These are phyloP conservation scores for Hypoxylon lienhwacheense DNA, from an alignment of 495 filamentous ascomycete species.

Conservation along the genomic window DNA sequence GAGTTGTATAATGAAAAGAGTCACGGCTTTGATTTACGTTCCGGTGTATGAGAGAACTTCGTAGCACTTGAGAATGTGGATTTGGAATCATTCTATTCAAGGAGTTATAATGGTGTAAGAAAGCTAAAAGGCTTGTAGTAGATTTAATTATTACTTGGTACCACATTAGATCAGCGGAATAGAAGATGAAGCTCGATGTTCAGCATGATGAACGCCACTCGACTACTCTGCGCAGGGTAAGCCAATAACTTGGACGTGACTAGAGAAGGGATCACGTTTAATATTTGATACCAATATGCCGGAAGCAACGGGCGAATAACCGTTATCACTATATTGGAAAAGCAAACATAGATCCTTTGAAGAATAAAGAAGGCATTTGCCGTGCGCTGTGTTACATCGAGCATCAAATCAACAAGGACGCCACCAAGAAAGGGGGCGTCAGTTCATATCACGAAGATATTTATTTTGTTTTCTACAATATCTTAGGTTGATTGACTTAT, in stretches of 20 bases:
- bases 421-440: too few species aligned
- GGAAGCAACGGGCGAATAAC: constrained; percentile 16
- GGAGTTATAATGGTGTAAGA: too few species aligned
- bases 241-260: background rate
- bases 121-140: background rate
- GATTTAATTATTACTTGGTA: background rate
- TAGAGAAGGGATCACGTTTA: constrained; percentile 6
- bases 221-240: background rate
- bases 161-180: background rate
- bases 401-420: background rate
- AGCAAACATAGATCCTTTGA: background rate
- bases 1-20: too few species aligned
- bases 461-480: too few species aligned
- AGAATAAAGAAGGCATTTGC: constrained; percentile 19
- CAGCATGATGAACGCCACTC: background rate
- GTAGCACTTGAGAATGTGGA: too few species aligned
- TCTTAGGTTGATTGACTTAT: too few species aligned
- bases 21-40: too few species aligned
- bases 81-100: too few species aligned
- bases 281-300: constrained; percentile 4
- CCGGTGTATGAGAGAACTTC: too few species aligned
- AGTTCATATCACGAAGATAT: too few species aligned
- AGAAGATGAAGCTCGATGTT: background rate
- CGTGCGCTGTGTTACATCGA: constrained; percentile 4
- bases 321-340: too few species aligned